Evolutionary conservation across 2,329 filamentous ascomycete species (phyloP), one percentile per base, ranked within the genome.

Genomic region (Colletotrichum destructivum): DNA sequence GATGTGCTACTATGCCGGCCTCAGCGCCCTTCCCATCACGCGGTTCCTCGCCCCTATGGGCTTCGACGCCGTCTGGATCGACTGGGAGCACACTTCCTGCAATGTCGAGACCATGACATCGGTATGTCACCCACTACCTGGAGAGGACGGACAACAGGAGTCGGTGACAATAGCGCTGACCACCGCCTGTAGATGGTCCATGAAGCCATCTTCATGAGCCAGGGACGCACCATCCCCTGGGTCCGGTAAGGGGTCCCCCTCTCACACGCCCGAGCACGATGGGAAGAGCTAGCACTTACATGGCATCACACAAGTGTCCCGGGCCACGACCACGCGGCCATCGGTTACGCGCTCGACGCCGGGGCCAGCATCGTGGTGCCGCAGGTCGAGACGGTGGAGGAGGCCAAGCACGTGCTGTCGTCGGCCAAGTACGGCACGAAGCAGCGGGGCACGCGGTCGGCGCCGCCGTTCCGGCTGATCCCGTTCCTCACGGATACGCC

Each of bases 51-150:
- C 85, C 3, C 82, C 82, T 13, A 77, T 86, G 65, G 82, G 82
- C 2, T 86, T 78, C 62, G 85, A 87, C 71, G 71, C 78, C 11
- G 79, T 84, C 0, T 85, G 82, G 80, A 82, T 87, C 69, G 85
- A 87, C 78, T 86, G 84, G 85, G 85, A 87, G 75, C 85, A 87
- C 76, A 80, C 78, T 9, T 76, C 83, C 3, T 85, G 82, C 74
- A 81, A 82, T 63, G 80, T 85, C 35, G 84, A 87, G 77, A 86
- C 84, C n/a, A 87, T 87, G 85, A 86, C 84, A 1, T 81, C 51
- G 54, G 70, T 72, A 52, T 38, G 61, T 62, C 21, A 15, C 35
- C 16, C 9, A 4, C 40, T 3, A 23, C 31, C 9, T 11, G 31
- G 31, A 9, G 8, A 35, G 31, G 31, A 11, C 31, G 2, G 2